A percentile compares a stretch with the other conserved stretches of the same genome.
These are phyloP conservation scores for Ganoderma boninense DNA, from an alignment of 1,284 basidiomycete species.

Conservation along the genomic window DNA sequence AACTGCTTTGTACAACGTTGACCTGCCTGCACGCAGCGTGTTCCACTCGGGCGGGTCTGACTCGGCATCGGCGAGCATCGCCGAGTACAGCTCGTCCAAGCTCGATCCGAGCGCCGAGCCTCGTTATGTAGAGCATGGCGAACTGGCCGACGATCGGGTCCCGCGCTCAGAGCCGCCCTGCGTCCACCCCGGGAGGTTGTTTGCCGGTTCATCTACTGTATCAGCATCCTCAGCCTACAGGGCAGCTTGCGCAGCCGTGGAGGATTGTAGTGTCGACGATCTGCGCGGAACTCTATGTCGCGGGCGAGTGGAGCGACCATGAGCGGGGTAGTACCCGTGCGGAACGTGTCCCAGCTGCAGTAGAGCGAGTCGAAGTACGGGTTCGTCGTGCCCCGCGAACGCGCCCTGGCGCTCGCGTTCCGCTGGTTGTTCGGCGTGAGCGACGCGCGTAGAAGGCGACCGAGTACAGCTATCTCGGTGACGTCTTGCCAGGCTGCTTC, in stretches of 20 bases:
- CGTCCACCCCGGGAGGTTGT: slow-evolving; percentile 75
- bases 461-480: slow-evolving; percentile 75
- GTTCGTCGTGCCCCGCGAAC: slow-evolving; percentile 62
- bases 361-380: slow-evolving; percentile 77
- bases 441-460: slow-evolving; percentile 67
- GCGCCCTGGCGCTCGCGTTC: slow-evolving; percentile 69
- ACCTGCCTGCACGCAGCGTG: slow-evolving; percentile 68
- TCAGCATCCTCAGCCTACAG: too few species aligned
- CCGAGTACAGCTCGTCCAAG: slow-evolving; percentile 65
- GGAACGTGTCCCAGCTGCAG: slow-evolving; percentile 79
- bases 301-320: slow-evolving; percentile 71
- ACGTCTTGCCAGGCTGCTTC: slow-evolving; percentile 65
- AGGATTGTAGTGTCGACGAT: slow-evolving; percentile 79
- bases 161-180: slow-evolving; percentile 74
- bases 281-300: slow-evolving; percentile 70
- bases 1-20: slow-evolving; percentile 76
- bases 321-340: slow-evolving; percentile 73
- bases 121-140: slow-evolving; percentile 72
- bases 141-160: slow-evolving; percentile 74
- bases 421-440: slow-evolving; percentile 78
- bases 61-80: slow-evolving; percentile 66
- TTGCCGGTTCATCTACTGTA: too few species aligned
- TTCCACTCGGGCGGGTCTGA: slow-evolving; percentile 76
- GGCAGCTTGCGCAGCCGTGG: slow-evolving; percentile 73
- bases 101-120: slow-evolving; percentile 66